A percentile compares a stretch with the other conserved stretches of the same genome.
Evolutionary conservation across 2,329 filamentous ascomycete genomes (phyloP).

Genomic region (Sphaerulina musiva): DNA sequence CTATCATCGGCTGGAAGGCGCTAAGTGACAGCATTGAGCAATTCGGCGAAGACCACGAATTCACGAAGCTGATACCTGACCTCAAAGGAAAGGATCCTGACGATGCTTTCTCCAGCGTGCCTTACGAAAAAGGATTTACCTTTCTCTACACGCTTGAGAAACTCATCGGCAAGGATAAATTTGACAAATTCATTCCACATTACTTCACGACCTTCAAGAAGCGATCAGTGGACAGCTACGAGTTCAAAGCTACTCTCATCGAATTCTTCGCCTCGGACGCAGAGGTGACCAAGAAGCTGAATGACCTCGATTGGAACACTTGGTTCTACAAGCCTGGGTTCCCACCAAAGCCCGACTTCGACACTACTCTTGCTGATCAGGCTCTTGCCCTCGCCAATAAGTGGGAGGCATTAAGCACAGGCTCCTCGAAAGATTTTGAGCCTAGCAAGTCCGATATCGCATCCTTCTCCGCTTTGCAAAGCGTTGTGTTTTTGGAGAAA

Average conservation of each 20-base stretch:
- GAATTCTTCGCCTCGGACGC: slow-evolving; percentile 72
- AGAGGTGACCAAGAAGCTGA: slow-evolving; percentile 56
- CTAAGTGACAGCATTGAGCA: slow-evolving; percentile 72
- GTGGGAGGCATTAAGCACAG: slow-evolving; percentile 57
- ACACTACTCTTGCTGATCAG: slow-evolving; percentile 76
- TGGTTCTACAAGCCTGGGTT: slow-evolving; percentile 85
- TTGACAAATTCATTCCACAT: slow-evolving; percentile 91
- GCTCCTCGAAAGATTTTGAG: slow-evolving; percentile 40
- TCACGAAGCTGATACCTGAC: slow-evolving; percentile 82
- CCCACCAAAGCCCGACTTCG: slow-evolving; percentile 84
- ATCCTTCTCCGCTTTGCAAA: slow-evolving; percentile 76
- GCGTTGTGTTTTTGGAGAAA: slow-evolving; percentile 81
- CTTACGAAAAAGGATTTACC: slow-evolving; percentile 95
- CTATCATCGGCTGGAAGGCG: slow-evolving; percentile 92
- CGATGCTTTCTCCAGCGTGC: slow-evolving; percentile 85
- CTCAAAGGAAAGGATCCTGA: slow-evolving; percentile 90
- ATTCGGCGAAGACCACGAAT: slow-evolving; percentile 79
- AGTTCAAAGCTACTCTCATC: slow-evolving; percentile 84
- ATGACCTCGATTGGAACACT: slow-evolving; percentile 77
- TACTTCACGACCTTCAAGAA: slow-evolving; percentile 82
- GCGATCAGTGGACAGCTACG: slow-evolving; percentile 85
- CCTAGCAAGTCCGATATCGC: slow-evolving; percentile 64
- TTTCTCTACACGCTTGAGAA: slow-evolving; percentile 89
- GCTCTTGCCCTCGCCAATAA: slow-evolving; percentile 77
- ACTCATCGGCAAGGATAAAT: slow-evolving; percentile 75